phyloP scores from a whole-genome alignment of 2,329 filamentous ascomycete genomes.

The Pseudogymnoascus sp. region DNA sequence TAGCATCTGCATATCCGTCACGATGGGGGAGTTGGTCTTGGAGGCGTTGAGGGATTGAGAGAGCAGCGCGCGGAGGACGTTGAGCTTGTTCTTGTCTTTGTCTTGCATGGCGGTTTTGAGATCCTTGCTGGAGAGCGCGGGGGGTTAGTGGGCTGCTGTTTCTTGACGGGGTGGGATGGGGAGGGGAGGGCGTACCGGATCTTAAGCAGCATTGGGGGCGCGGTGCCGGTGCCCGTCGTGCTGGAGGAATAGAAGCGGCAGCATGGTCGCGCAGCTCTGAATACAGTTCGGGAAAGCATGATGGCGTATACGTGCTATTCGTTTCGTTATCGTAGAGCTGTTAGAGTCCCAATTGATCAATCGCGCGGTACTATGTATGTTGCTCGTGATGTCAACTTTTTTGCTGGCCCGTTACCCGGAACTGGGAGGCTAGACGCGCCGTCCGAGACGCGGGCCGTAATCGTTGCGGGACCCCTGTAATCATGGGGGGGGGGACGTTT shows the following conservation, averaged over 20 bases:
- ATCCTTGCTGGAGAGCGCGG: slow-evolving; percentile 33
- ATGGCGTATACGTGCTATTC: neutral
- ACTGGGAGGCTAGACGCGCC: slow-evolving; percentile 1
- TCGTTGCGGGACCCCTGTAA: neutral
- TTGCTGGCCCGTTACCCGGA: neutral
- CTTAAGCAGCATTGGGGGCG: slow-evolving; percentile 29
- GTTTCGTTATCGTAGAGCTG: neutral
- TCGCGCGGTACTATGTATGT: neutral
- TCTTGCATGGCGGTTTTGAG: slow-evolving; percentile 58
- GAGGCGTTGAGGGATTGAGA: slow-evolving; percentile 65
- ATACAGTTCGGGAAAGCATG: neutral
- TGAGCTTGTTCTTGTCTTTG: slow-evolving; percentile 55
- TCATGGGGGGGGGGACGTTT: neutral
- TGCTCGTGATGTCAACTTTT: slow-evolving; percentile 1
- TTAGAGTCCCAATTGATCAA: neutral
- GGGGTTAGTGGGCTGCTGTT: neutral
- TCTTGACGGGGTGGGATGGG: neutral
- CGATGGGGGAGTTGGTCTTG: slow-evolving; percentile 62
- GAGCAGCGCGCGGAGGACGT: slow-evolving; percentile 60
- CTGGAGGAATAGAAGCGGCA: slow-evolving; percentile 15
- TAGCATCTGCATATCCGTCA: slow-evolving; percentile 61
- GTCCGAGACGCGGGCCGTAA: slow-evolving; percentile 3
- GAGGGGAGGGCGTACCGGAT: slow-evolving; percentile 23
- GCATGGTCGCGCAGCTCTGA: neutral
- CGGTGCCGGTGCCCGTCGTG: slow-evolving; percentile 14